Percentiles rank a stretch among this genome's conserved stretches.
Conservation (phyloP, 805 yeast species). For the Saturnispora silvae region DNA sequence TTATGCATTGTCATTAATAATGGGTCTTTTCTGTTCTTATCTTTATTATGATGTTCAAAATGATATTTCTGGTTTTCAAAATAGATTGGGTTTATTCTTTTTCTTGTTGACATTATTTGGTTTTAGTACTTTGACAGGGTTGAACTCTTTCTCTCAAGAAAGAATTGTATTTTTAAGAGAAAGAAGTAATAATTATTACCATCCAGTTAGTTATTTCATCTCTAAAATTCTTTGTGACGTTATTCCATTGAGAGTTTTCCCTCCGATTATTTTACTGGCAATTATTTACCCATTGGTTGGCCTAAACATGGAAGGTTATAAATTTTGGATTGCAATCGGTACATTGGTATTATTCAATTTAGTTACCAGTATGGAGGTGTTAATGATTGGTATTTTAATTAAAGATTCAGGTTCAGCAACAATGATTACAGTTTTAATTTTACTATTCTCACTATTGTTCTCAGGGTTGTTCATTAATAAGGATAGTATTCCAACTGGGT, state of each 20-base stretch:
- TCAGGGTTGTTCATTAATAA: constrained; percentile 92
- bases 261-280: constrained; percentile 72
- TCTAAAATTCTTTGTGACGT: constrained; percentile 87
- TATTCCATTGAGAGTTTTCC: constrained; percentile 84
- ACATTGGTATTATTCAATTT: constrained; percentile 76
- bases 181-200: constrained; percentile 88
- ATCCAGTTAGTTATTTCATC: constrained; percentile 73
- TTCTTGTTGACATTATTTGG: constrained; percentile 88
- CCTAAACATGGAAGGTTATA: constrained; percentile 63
- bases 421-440: constrained; percentile 71
- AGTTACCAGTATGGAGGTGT: constrained; percentile 73
- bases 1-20: constrained; percentile 61
- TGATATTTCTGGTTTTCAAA: constrained; percentile 94
- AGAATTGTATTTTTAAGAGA: constrained; percentile 85
- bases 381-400: constrained; percentile 78
- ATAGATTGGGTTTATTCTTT: constrained; percentile 87
- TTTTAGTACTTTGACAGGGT: constrained; percentile 83
- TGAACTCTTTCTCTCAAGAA: constrained; percentile 81
- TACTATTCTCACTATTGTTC: constrained; percentile 77
- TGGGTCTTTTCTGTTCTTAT: constrained; percentile 79
- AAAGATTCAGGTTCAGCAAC: constrained; percentile 91
- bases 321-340: constrained; percentile 56
- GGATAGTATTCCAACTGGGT: constrained; percentile 36
- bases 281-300: constrained; percentile 89
- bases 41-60: constrained; percentile 74